phyloP scores from a whole-genome alignment of 805 yeast genomes.

The Yarrowia hollandica region DNA sequence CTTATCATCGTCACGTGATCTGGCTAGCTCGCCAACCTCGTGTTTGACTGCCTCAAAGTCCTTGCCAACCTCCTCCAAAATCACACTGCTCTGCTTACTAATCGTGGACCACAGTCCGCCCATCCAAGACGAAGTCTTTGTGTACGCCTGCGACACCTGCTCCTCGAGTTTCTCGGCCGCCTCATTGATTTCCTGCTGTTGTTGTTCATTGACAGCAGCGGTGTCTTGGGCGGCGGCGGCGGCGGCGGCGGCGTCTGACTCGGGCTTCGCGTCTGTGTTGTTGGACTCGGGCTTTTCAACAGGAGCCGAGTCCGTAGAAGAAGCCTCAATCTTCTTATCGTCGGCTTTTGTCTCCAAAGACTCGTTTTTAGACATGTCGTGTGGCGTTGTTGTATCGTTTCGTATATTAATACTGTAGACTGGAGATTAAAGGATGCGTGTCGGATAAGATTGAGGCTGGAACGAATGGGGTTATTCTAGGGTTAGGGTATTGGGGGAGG shows the following conservation, averaged over 20 bases:
- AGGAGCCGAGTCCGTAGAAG: too few species aligned
- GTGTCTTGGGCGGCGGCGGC: not conserved
- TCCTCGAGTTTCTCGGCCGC: slow-evolving; percentile 37
- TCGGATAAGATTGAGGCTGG: too few species aligned
- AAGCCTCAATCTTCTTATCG: too few species aligned
- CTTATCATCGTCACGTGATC: slow-evolving; percentile 30
- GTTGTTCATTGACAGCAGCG: not conserved
- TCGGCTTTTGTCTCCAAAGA: too few species aligned
- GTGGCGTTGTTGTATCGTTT: too few species aligned
- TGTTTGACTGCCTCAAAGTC: slow-evolving; percentile 35
- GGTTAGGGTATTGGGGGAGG: too few species aligned
- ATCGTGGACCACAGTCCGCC: slow-evolving; percentile 39
- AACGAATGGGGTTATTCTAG: too few species aligned
- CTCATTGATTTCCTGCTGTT: slow-evolving; percentile 33
- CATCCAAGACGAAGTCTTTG: slow-evolving; percentile 33
- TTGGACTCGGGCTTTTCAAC: too few species aligned
- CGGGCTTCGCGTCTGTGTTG: not conserved
- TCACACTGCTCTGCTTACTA: slow-evolving; percentile 37
- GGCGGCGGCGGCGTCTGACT: not conserved
- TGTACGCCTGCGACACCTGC: slow-evolving; percentile 36
- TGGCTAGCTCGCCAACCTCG: slow-evolving; percentile 33
- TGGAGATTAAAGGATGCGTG: too few species aligned
- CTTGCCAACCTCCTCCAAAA: slow-evolving; percentile 37
- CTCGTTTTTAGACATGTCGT: too few species aligned
- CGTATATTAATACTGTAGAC: too few species aligned